Conservation (phyloP, 108 stramenopile genomes). For the Skeletonema marinoi region DNA sequence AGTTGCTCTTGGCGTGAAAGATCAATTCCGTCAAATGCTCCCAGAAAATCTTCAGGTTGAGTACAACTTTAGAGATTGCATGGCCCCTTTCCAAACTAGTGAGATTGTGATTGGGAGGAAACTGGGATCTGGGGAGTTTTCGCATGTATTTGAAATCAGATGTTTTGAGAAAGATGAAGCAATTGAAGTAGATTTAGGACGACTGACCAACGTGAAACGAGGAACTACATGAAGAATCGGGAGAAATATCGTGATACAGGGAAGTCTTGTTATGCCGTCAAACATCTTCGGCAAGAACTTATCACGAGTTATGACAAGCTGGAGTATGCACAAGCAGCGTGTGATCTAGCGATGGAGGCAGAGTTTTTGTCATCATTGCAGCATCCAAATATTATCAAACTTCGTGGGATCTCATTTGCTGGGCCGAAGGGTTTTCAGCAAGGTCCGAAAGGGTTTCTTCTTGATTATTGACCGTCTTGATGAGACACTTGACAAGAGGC, state of each 20-base stretch:
- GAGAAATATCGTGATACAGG: constrained; percentile 10
- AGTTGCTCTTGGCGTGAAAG: constrained; percentile 4
- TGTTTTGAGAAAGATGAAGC: constrained; percentile 4
- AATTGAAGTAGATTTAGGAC: neutral
- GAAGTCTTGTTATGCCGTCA: constrained; percentile 10
- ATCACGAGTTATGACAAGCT: neutral
- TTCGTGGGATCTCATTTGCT: constrained; percentile 22
- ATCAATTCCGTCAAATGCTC: constrained; percentile 7
- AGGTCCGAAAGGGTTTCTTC: constrained; percentile 31
- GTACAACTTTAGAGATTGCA: constrained; percentile 5
- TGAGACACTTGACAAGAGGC: constrained; percentile 43
- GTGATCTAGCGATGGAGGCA: constrained; percentile 25
- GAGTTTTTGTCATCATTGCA: constrained; percentile 7
- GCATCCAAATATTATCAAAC: constrained; percentile 31
- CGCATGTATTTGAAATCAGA: constrained; percentile 24
- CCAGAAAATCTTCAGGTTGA: constrained; percentile 7
- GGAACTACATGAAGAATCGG: constrained; percentile 3
- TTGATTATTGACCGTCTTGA: constrained; percentile 55
- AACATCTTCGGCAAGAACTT: constrained; percentile 6
- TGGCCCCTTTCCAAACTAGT: constrained; percentile 12
- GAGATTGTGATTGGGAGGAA: constrained; percentile 28
- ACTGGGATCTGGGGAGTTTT: constrained; percentile 32
- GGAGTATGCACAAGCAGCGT: constrained; percentile 17
- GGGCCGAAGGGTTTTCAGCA: constrained; percentile 16
- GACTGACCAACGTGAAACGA: neutral